Base-by-base conservation (phyloP, 176 grass and related monocot species). In the Eleusine coracana region DNA sequence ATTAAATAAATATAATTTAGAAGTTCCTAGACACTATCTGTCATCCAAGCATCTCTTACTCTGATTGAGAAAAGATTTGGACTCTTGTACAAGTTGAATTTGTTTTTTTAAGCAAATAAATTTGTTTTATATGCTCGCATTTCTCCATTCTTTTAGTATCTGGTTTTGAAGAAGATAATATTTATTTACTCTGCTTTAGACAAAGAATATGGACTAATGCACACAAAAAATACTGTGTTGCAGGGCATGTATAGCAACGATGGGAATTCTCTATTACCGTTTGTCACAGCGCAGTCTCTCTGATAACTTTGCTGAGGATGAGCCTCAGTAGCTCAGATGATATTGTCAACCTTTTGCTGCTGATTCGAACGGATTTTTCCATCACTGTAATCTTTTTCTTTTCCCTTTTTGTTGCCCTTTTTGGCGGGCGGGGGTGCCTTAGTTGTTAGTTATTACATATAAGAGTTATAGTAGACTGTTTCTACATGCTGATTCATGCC, bases 221-320 rank as follows among this genome's bases (percentile, higher is more conserved):
- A 48, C 29, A 27, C 2, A 72, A 21, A 55, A 78, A 71, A 49
- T 66, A 38, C 89, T 31, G 82, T 42, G 79, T 62, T 88, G 39
- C 89, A 98, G 96, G 89, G 96, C 93, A 87, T 98, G 96, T 88
- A 81, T 98, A 88, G 87, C 85, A 82, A 98, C 96, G 5, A 98
- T 98, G 96, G 93, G 86, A 39, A 93, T 98, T 74, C 85, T 98
- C 48, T 98, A 98, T 77, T 98, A 98, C 80, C 87, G 82, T 64
- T 89, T 98, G 93, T 84, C 93, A 48, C 92, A 93, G 64, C 88
- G 91, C 74, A 90, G 87, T 92, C 75, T 98, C 80, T 90, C 84
- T 77, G 89, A 92, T 62, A 91, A 82, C 78, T 65, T 92, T 31
- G 40, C 67, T 50, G 85, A 95, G 78, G 96, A 96, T 79, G 93